phyloP scores from a whole-genome alignment of 768 basidiomycete species.

The Leccinum rimulosum region DNA sequence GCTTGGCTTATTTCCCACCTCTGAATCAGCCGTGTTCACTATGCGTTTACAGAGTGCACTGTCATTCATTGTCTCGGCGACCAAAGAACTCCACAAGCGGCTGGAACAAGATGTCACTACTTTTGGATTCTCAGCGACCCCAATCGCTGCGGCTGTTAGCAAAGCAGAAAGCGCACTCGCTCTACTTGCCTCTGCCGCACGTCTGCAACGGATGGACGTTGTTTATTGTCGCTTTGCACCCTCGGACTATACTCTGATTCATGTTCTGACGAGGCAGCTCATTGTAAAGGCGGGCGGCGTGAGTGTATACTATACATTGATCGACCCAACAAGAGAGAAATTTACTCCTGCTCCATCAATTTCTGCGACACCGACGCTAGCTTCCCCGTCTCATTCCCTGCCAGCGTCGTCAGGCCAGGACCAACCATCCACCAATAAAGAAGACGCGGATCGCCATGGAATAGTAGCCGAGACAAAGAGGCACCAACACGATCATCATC shows the following conservation, averaged over 20 bases:
- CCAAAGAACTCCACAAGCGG: slow-evolving; percentile 45
- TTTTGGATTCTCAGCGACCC: slow-evolving; percentile 29
- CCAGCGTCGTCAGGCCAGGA: slow-evolving; percentile 30
- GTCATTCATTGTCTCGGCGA: slow-evolving; percentile 43
- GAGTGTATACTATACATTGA: slow-evolving; percentile 57
- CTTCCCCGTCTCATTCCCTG: slow-evolving; percentile 32
- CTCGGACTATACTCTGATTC: slow-evolving; percentile 50
- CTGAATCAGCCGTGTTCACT: slow-evolving; percentile 60
- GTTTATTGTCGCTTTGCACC: slow-evolving; percentile 61
- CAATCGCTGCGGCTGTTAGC: slow-evolving; percentile 32
- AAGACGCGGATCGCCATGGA: background rate
- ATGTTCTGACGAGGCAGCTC: slow-evolving; percentile 47
- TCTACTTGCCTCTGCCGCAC: slow-evolving; percentile 49
- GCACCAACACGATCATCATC: slow-evolving; percentile 2
- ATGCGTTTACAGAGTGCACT: slow-evolving; percentile 47
- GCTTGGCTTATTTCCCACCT: slow-evolving; percentile 58
- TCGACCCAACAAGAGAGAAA: slow-evolving; percentile 58
- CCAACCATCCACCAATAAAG: background rate
- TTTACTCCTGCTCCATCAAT: slow-evolving; percentile 49
- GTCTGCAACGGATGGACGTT: slow-evolving; percentile 58
- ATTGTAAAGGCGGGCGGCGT: slow-evolving; percentile 62
- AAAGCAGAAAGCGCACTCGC: slow-evolving; percentile 49
- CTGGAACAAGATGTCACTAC: slow-evolving; percentile 42
- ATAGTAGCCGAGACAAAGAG: background rate
- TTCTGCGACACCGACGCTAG: slow-evolving; percentile 34